phyloP scores from a whole-genome alignment of 108 stramenopile genomes.

The Pseudonitzschia multistriata region DNA sequence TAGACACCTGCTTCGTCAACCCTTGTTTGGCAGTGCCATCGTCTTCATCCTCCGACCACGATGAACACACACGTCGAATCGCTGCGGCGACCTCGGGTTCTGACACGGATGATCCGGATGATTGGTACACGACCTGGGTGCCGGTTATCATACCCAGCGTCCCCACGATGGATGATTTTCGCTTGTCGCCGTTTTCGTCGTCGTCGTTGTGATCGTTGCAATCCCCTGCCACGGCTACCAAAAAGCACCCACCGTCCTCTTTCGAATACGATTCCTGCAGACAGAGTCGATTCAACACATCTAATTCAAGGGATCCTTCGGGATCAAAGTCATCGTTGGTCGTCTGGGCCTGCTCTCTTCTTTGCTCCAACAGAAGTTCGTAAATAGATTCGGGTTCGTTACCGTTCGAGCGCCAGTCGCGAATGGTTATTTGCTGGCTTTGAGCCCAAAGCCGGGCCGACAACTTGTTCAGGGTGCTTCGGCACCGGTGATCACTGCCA shows the following conservation, averaged over 20 bases:
- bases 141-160: constrained; percentile 16
- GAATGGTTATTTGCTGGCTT: background rate
- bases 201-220: background rate
- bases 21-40: background rate
- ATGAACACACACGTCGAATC: constrained; percentile 5
- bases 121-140: constrained; percentile 14
- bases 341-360: background rate
- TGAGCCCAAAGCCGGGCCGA: background rate
- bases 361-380: background rate
- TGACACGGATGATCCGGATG: constrained; percentile 20
- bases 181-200: background rate
- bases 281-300: background rate
- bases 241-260: constrained; percentile 19
- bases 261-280: constrained; percentile 12
- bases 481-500: background rate
- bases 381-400: background rate
- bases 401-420: background rate
- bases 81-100: constrained; percentile 9
- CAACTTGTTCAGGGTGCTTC: background rate
- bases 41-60: background rate
- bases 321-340: constrained; percentile 7
- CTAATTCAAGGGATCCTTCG: constrained; percentile 16
- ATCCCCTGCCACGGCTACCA: constrained; percentile 8
- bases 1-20: background rate
- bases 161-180: background rate